Percentiles rank a stretch among this genome's conserved stretches.
phyloP scores from a whole-genome alignment of 192 early-diverging fungal species.

The Rhizophagus clarus region DNA sequence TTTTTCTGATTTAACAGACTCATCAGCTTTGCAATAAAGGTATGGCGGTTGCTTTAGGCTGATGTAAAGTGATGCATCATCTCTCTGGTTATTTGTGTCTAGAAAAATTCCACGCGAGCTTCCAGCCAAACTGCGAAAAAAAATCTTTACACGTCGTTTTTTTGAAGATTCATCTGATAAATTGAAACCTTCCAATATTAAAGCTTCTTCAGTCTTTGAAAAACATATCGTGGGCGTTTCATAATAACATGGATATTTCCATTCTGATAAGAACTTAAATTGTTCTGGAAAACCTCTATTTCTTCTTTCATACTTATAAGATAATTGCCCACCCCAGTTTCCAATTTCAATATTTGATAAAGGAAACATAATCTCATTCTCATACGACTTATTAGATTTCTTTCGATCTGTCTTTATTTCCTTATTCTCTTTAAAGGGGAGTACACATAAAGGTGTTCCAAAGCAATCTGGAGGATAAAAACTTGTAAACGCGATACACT shows the following conservation, averaged over 20 bases:
- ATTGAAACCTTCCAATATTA: background rate
- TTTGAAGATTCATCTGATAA: background rate
- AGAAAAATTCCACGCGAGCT: background rate
- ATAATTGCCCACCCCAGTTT: background rate
- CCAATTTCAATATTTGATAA: background rate
- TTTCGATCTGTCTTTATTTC: background rate
- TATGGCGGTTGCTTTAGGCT: background rate
- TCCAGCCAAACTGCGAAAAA: background rate
- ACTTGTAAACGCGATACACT: background rate
- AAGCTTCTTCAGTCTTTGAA: background rate
- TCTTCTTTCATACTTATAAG: background rate
- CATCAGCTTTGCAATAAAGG: background rate
- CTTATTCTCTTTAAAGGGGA: background rate
- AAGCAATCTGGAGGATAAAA: background rate
- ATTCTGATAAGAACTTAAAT: background rate
- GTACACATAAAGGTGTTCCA: background rate
- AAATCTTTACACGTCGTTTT: background rate
- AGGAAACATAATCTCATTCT: background rate
- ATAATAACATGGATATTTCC: background rate
- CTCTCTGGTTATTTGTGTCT: background rate
- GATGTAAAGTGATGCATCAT: background rate
- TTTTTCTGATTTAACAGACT: background rate
- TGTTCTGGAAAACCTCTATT: background rate
- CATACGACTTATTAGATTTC: no score
- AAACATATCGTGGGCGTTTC: background rate